A percentile compares a stretch with the other conserved stretches of the same genome.
These are phyloP conservation scores for Triticum monococcum DNA, from an alignment of 176 grass and related monocot species.

Conservation along the genomic window DNA sequence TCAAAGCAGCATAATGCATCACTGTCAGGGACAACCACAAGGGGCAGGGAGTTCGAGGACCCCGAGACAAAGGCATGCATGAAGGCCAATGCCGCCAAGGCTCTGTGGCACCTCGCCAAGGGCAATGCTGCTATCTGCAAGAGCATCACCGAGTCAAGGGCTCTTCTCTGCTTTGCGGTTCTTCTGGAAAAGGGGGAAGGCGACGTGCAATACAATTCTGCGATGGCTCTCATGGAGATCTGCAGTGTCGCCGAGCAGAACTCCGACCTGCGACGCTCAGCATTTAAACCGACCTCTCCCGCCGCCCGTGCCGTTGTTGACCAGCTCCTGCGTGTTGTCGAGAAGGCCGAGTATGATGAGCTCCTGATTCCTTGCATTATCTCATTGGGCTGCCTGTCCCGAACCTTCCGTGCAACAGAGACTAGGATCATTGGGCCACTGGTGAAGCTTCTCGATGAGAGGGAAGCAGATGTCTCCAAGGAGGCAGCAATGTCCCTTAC, in stretches of 20 bases:
- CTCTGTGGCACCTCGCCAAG: constrained; percentile 79
- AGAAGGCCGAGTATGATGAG: constrained; percentile 90
- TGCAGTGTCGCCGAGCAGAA: constrained; percentile 73
- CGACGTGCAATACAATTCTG: constrained; percentile 82
- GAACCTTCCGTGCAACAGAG: constrained; percentile 96
- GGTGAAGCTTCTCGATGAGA: constrained; percentile 87
- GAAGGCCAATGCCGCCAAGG: constrained; percentile 96
- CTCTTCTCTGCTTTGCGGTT: constrained; percentile 86
- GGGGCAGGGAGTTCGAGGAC: constrained; percentile 81
- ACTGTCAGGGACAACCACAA: constrained; percentile 54
- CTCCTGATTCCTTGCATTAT: constrained; percentile 87
- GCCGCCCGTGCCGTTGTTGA: constrained; percentile 90
- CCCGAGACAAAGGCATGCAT: constrained; percentile 80
- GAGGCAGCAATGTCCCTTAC: constrained; percentile 66
- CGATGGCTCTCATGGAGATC: constrained; percentile 98
- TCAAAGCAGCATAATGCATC: constrained; percentile 50
- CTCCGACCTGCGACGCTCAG: constrained; percentile 65
- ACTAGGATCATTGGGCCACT: constrained; percentile 84
- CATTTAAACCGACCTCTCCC: constrained; percentile 89
- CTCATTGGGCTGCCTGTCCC: constrained; percentile 79
- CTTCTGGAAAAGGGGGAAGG: constrained; percentile 81
- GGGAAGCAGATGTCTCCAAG: constrained; percentile 64
- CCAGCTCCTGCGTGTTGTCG: constrained; percentile 75
- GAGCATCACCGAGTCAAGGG: constrained; percentile 96
- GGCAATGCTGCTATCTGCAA: constrained; percentile 83